phyloP scores from a whole-genome alignment of 2,329 filamentous ascomycete genomes.

The Elsinoe perseae region DNA sequence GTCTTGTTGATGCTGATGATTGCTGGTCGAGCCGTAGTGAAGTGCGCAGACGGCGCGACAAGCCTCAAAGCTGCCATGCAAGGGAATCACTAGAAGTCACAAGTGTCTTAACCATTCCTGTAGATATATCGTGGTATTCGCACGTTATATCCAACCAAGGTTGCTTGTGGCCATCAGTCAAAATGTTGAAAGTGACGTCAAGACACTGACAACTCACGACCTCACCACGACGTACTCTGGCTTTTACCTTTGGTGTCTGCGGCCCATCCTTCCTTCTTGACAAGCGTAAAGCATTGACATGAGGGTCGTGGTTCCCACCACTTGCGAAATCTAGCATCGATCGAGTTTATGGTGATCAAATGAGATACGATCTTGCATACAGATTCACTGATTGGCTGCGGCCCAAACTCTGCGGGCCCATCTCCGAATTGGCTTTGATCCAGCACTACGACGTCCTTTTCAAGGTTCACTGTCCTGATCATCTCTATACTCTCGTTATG shows the following conservation, averaged over 20 bases:
- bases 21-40: neutral
- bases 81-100: neutral
- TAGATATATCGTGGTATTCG: neutral
- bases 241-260: neutral
- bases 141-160: conserved; percentile 5
- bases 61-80: neutral
- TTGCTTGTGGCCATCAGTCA: neutral
- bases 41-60: neutral
- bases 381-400: neutral
- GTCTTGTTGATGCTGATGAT: neutral
- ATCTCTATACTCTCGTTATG: conserved; percentile 14
- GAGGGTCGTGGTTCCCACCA: neutral
- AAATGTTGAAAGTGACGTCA: conserved; percentile 5
- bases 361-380: conserved; percentile 1
- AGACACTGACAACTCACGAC: neutral
- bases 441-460: neutral
- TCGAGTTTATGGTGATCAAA: neutral
- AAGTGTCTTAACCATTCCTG: conserved; percentile 1
- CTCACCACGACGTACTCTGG: conserved; percentile 5
- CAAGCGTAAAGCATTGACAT: neutral
- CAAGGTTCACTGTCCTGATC: conserved; percentile 13
- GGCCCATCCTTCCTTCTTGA: neutral
- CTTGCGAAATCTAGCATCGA: conserved; percentile 1
- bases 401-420: neutral
- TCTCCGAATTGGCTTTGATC: conserved; percentile 6